Base-by-base conservation (phyloP, 164 flowering plant genomes). In the Umbellularia californica region DNA sequence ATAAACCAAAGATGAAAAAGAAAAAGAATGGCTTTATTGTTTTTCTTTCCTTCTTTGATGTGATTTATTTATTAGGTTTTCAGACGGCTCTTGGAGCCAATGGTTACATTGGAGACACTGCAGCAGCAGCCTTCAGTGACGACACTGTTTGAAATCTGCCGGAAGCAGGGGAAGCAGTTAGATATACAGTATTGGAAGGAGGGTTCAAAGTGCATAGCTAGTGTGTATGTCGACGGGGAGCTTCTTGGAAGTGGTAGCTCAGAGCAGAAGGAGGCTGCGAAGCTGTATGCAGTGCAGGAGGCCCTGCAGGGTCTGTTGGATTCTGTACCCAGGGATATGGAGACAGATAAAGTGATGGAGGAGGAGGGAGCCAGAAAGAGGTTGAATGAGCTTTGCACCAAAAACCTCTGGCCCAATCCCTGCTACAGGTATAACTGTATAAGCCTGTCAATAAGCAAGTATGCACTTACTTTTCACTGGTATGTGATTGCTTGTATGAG, bases 371-470 rank as follows among this genome's bases (percentile, higher is more conserved):
- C 95, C 13, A 90, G 88, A 58, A 86, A 86, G 73, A 86, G 79
- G 78, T 78, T 90, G 65, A 72, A 82, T 80, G 88, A 85, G 77
- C 75, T 88, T 24, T 89, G 95, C 68, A 23, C 65, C 74, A 85
- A 78, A 82, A 86, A 79, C 30, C 84, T 81, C n/a, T 90, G 90
- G 92, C 80, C 82, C 1, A 88, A 81, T 71, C 91, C 95, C 1
- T 70, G 0, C 24, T 90, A 90, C 76, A 82, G 77, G 94, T 88
- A 83, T 14, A 75, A 22, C 35, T 30, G 35, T 30, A 30, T 63
- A 5, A 41, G 9, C 28, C 74, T 71, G 30, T 30, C 17, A 20
- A 23, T 25, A 10, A 64, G 67, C 30, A 6, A 64, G 67, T 64
- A 64, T 64, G n/a, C 60, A 55, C n/a, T 55, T 55, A 11, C 10